These are phyloP conservation scores for Alternaria sp. DNA, from an alignment of 2,329 filamentous ascomycete genomes.

Conservation along the genomic window DNA sequence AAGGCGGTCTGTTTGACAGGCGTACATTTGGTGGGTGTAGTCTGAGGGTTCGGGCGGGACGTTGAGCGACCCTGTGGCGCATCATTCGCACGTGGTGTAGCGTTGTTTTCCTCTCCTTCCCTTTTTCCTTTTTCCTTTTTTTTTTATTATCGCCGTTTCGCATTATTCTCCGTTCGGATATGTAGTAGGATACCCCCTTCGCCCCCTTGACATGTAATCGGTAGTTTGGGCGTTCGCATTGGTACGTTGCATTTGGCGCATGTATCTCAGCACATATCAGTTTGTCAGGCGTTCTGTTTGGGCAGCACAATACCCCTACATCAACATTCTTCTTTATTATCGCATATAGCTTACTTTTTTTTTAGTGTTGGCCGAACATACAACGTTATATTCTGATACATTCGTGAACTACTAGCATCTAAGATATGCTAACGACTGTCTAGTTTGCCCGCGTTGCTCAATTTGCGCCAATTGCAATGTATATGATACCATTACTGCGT, in stretches of 20 bases:
- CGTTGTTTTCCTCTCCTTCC: not conserved
- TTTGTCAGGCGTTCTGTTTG: not conserved
- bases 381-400: too few species aligned
- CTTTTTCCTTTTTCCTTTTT: not conserved
- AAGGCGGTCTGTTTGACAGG: fast-evolving
- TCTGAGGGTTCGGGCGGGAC: too few species aligned
- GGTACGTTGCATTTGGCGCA: not conserved
- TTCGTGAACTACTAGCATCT: too few species aligned
- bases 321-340: not conserved
- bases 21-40: too few species aligned
- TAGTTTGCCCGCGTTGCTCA: too few species aligned
- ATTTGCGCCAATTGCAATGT: too few species aligned
- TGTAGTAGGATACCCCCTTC: conserved; percentile 10
- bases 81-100: not conserved
- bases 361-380: not conserved
- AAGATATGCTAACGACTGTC: too few species aligned
- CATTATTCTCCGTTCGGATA: not conserved
- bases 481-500: too few species aligned
- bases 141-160: fast-evolving
- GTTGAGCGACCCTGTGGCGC: not conserved
- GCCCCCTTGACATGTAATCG: not conserved
- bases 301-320: conserved; percentile 4
- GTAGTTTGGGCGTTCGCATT: conserved; percentile 14
- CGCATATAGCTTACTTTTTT: not conserved
- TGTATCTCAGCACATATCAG: not conserved